Percentiles rank a stretch among this genome's conserved stretches.
Conservation (phyloP, 2,329 filamentous ascomycete genomes). For the Botrytis pseudocinerea region DNA sequence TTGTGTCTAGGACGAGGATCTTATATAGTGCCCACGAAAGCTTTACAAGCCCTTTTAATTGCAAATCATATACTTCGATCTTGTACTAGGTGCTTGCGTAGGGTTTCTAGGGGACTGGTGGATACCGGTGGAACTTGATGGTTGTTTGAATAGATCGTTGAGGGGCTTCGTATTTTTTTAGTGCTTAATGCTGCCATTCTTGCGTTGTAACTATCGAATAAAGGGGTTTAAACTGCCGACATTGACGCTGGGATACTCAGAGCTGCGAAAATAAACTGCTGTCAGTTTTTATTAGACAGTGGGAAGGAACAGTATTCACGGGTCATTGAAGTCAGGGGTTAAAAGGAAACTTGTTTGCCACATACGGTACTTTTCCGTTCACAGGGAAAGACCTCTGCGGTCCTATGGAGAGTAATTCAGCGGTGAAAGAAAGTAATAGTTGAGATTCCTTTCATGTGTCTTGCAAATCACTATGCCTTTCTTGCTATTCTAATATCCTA, state of each 20-base stretch:
- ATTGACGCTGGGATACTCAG: no score
- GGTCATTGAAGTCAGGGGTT: neutral
- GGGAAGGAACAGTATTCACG: rapidly evolving
- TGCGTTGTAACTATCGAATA: neutral
- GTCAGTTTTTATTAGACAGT: neutral
- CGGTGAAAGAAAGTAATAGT: no score
- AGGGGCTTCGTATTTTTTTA: neutral
- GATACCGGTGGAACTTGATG: neutral
- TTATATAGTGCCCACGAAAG: neutral
- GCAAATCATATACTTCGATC: neutral
- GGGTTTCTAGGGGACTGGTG: neutral
- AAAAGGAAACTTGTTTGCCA: neutral
- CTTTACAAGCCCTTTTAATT: neutral
- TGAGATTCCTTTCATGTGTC: no score
- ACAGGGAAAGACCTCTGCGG: no score
- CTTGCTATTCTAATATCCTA: no score
- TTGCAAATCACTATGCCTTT: no score
- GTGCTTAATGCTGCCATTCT: neutral
- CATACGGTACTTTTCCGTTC: neutral
- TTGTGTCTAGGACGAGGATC: neutral
- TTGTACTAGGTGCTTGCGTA: neutral
- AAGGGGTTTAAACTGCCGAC: no score
- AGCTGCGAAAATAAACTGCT: neutral
- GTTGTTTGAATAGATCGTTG: neutral
- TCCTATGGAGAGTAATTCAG: no score